Percentiles rank a stretch among this genome's conserved stretches.
Evolutionary conservation across 495 filamentous ascomycete genomes (phyloP).

Genomic region (Penicillium arizonense): DNA sequence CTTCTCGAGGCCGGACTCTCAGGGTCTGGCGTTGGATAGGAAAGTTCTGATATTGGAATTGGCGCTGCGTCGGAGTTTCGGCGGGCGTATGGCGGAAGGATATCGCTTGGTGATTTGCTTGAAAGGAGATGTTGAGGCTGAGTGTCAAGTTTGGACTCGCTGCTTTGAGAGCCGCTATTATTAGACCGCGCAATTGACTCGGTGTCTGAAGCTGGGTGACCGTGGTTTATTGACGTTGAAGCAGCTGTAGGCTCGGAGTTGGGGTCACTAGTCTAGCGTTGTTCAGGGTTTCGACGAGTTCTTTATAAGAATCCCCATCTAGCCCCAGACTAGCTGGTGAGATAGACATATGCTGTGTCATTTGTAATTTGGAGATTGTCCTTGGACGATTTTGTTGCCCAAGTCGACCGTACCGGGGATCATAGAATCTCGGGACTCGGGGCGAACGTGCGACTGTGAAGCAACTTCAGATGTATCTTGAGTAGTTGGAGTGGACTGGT

Average conservation of each 20-base stretch:
- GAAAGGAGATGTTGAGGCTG: neutral
- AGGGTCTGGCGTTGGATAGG: neutral
- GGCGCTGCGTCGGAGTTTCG: constrained; percentile 13
- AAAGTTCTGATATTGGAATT: constrained; percentile 8
- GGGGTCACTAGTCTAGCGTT: neutral
- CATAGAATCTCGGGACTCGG: neutral
- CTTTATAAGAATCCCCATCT: constrained; percentile 7
- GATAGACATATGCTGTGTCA: too few relatives aligned
- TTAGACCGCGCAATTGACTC: neutral
- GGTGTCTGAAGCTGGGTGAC: neutral
- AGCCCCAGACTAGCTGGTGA: neutral
- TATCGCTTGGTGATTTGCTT: neutral
- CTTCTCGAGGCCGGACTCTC: neutral
- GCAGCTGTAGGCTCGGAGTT: too few relatives aligned
- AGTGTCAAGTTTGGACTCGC: neutral
- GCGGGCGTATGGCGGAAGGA: neutral
- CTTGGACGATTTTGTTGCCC: neutral
- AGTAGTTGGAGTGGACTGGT: neutral
- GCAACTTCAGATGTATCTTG: neutral
- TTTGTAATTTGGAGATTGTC: too few relatives aligned
- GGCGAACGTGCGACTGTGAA: neutral
- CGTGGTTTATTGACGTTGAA: neutral
- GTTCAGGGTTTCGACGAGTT: neutral
- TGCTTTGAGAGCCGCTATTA: neutral
- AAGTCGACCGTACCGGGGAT: constrained; percentile 5